phyloP scores from a whole-genome alignment of 371 early-diverging fungal genomes.

The Mortierella sp. region DNA sequence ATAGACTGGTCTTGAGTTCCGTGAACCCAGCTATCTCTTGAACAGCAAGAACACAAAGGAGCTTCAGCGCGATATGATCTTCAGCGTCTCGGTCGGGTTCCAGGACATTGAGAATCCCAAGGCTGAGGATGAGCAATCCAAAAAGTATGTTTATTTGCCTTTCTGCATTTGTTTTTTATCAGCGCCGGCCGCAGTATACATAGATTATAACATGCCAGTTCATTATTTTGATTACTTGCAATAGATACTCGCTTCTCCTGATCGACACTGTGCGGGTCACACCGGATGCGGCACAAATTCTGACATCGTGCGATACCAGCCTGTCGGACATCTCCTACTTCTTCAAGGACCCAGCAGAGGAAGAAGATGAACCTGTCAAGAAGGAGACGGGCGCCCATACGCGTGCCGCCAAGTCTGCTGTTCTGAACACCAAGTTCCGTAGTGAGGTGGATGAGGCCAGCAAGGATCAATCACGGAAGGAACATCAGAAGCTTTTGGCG shows the following conservation, averaged over 20 bases:
- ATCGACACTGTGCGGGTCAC: conserved; percentile 88
- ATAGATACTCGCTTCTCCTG: conserved; percentile 84
- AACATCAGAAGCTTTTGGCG: conserved; percentile 92
- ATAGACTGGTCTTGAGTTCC: conserved; percentile 94
- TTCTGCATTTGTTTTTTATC: not conserved
- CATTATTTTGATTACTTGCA: not conserved
- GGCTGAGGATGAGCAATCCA: conserved; percentile 73
- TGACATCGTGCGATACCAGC: conserved; percentile 84
- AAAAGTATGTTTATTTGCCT: conserved; percentile 58
- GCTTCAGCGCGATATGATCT: conserved; percentile 86
- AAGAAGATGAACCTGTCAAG: conserved; percentile 51
- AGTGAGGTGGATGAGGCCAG: conserved; percentile 88
- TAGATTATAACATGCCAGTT: not conserved
- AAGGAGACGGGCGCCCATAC: conserved; percentile 40
- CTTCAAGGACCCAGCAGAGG: conserved; percentile 68
- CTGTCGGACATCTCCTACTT: conserved; percentile 84
- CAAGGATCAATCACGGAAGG: conserved; percentile 80
- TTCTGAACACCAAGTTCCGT: conserved; percentile 90
- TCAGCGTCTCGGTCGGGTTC: conserved; percentile 90
- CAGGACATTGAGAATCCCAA: conserved; percentile 84
- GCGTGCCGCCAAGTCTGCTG: conserved; percentile 74
- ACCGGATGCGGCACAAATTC: conserved; percentile 66
- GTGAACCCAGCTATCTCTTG: conserved; percentile 85
- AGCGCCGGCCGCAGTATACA: not conserved
- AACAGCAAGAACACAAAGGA: conserved; percentile 76